Conservation (phyloP, 2,329 filamentous ascomycete genomes). For the Talaromyces sp. region DNA sequence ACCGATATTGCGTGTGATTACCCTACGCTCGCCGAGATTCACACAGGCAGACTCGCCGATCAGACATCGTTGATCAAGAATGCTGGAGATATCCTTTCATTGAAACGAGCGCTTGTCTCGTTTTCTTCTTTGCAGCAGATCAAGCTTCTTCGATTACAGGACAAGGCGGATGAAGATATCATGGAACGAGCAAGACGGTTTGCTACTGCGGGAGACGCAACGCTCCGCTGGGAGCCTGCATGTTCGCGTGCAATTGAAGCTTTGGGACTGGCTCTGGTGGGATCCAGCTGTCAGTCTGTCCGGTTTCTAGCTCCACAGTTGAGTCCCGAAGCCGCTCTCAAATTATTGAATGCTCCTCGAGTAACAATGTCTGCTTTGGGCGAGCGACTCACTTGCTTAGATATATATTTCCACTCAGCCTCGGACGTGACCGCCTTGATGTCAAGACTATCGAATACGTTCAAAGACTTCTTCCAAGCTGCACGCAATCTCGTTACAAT, state of each 20-base stretch:
- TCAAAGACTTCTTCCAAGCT: slow-evolving; percentile 53
- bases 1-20: slow-evolving; percentile 19
- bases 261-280: slow-evolving; percentile 53
- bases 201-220: slow-evolving; percentile 43
- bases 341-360: slow-evolving; percentile 45
- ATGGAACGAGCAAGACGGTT: slow-evolving; percentile 49
- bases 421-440: slow-evolving; percentile 55
- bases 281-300: slow-evolving; percentile 52
- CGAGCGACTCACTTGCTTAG: slow-evolving; percentile 55
- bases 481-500: slow-evolving; percentile 58
- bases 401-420: slow-evolving; percentile 59
- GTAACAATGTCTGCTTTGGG: slow-evolving; percentile 49
- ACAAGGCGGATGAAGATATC: slow-evolving; percentile 53
- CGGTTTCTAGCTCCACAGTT: slow-evolving; percentile 60
- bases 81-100: slow-evolving; percentile 47
- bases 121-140: slow-evolving; percentile 60
- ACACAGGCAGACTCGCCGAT: slow-evolving; percentile 31
- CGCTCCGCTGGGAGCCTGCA: slow-evolving; percentile 57
- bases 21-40: slow-evolving; percentile 23
- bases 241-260: slow-evolving; percentile 58
- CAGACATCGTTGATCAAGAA: slow-evolving; percentile 45
- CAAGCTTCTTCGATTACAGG: slow-evolving; percentile 58
- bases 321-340: slow-evolving; percentile 54
- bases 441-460: slow-evolving; percentile 52
- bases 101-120: slow-evolving; percentile 52